Base-by-base conservation (phyloP, 2,329 filamentous ascomycete genomes). In the Alternaria gaisen region DNA sequence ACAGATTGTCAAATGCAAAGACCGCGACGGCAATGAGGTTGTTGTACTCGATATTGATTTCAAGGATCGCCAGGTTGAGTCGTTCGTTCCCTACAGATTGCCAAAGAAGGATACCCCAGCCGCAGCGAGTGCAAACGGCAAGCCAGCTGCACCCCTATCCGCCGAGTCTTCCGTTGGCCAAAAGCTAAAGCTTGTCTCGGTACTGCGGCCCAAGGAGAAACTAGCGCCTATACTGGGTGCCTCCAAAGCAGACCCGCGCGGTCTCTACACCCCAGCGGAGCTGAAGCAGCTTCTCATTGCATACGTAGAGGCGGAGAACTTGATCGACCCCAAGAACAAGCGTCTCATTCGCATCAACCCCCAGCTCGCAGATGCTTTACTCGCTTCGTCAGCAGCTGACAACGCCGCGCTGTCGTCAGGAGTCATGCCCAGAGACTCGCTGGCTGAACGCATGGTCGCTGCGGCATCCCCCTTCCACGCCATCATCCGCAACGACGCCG, bases 31-130 rank as follows among this genome's bases (percentile, higher is more conserved):
- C 5, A 85, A 88, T 36, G 88, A 91, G 71, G 87, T 86, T 0
- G 83, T 89, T 11, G 86, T 91, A 51, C 65, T 86, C 16, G 88
- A 90, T 66, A 84, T 90, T 48, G 88, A 90, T 72, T 91, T 90
- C 73, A 79, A 84, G 18, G 85, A 90, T 63, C 73, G 72, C 8
- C 80, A 82, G 2, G 74, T 90, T 16, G 70, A 80, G 38, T 76
- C 81, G 22, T 91, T 91, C 75, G 82, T 83, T 24, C 87, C 89
- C 3, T 91, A 91, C 74, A 82, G 82, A 40, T 78, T 91, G 12
- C 86, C 88, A 1, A 86, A 85, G 71, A 87, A 87, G 65, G 85
- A 85, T 47, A 75, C 76, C 18, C 67, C 65, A 41, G 64, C 54
- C 55, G 52, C 71, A 26, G 54, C 72, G 18, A 65, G 63, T 26